Evolutionary conservation across 257 asterid genomes (phyloP), one percentile per base, ranked within the genome.

Genomic region (Eucommia ulmoides): DNA sequence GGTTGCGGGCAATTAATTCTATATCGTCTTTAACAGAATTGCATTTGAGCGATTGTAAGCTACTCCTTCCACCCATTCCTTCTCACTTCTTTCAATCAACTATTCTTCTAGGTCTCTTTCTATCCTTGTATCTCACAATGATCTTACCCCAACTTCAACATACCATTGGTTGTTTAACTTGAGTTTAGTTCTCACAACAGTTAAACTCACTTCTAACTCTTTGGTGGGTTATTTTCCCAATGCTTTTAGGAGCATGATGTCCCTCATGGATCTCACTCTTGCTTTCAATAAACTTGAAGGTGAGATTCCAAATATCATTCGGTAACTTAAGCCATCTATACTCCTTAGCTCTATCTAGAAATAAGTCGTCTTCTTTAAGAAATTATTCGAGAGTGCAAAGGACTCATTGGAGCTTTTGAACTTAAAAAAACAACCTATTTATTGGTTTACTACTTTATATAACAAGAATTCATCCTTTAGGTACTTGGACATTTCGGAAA

Each of bases 141-240:
- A 12, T 29, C 12, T 29, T 12, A 29, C 7, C 38, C 12, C n/a
- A n/a, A n/a, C 38, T 29, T 29, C 38, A 29, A 29, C 12, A 7
- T 12, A 7, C 12, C 38, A 12, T 5, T 29, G 38, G 38, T 12
- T 29, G 8, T 29, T 29, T 29, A 29, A 29, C 12, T 5, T 29
- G 7, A 29, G 38, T 29, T 54, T n/a, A n/a, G n/a, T n/a, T n/a
- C n/a, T n/a, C n/a, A n/a, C n/a, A n/a, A n/a, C n/a, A n/a, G n/a
- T n/a, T n/a, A n/a, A n/a, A n/a, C n/a, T n/a, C n/a, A n/a, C n/a
- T n/a, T n/a, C n/a, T n/a, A n/a, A 1, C n/a, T 63, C 1, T 71
- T 65, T n/a, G 12, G 18, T 2, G 55, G 68, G 78, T 33, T 71
- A 45, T 42, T 46, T 10, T n/a, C n/a, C n/a, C n/a, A n/a, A n/a